Evolutionary conservation across 805 yeast species (phyloP), one percentile per base, ranked within the genome.

Genomic region (Myxozyma neotropica): DNA sequence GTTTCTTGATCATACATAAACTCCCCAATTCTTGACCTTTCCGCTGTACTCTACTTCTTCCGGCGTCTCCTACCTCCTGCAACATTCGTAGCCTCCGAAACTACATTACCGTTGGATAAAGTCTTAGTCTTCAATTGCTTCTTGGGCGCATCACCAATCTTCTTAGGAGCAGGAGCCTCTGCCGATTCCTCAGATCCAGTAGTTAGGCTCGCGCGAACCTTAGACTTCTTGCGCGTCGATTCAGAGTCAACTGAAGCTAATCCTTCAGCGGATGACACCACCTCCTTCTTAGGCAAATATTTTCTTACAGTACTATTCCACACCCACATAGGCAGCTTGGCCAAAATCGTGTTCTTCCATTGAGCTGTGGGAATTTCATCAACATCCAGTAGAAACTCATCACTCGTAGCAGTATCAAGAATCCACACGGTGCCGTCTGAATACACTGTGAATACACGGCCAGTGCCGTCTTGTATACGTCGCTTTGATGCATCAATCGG

Each of bases 331-430:
- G 75, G 74, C 23, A 70, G 44, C 42, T 49, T 57, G 46, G 67
- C 64, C n/a, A 72, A 57, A 19, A 73, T 23, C 1, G 80, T 74
- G 51, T 71, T 72, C 43, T 53, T 39, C 70, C 75, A 67, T 4
- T 66, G 61, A 27, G 80, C 77, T 54, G 62, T 64, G 33, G 53
- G 63, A 38, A 75, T 62, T 23, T 65, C 73, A 15, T 66, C 69
- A 21, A 65, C 57, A 38, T 66, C 65, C 21, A 77, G 63, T n/a
- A 59, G 65, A 55, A 57, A 69, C 64, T 73, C 74, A n/a, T 48
- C 61, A 8, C 42, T 40, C 4, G 54, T 36, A 12, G 12, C 49
- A n/a, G 48, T 21, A 44, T 65, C 69, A 13, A 65, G 39, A 12
- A 67, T 53, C 46, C 43, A 61, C 19, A 66, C 69, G 3, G 49